Percentiles rank a stretch among this genome's conserved stretches.
Conservation (phyloP, 495 filamentous ascomycete genomes). For the Podospora pseudoanserina region DNA sequence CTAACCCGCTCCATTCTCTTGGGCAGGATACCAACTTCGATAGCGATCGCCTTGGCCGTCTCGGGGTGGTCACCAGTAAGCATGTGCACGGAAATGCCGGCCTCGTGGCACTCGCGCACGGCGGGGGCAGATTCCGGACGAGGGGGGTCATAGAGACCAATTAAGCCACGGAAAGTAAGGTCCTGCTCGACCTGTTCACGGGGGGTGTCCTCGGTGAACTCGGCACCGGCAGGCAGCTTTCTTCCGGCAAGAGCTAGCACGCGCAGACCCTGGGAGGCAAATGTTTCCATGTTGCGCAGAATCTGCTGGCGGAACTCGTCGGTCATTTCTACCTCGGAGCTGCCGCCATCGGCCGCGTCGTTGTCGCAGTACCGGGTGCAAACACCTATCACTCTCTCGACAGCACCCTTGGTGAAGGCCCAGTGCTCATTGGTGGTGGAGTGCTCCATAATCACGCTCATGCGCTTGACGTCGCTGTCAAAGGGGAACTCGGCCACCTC, state of each 20-base stretch:
- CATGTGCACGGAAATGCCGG: constrained; percentile 77
- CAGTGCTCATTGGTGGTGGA: constrained; percentile 33
- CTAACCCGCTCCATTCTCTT: constrained; percentile 53
- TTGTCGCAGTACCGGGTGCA: constrained; percentile 24
- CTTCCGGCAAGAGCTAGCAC: constrained; percentile 69
- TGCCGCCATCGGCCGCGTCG: constrained; percentile 10
- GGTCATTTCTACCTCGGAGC: constrained; percentile 53
- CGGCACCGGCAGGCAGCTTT: constrained; percentile 10
- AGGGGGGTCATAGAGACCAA: constrained; percentile 71
- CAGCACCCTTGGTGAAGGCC: constrained; percentile 76
- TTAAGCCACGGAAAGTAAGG: constrained; percentile 60
- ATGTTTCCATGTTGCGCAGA: constrained; percentile 56
- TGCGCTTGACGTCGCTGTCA: constrained; percentile 75
- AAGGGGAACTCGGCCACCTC: constrained; percentile 75
- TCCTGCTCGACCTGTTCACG: constrained; percentile 51
- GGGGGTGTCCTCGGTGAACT: constrained; percentile 33
- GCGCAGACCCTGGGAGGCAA: constrained; percentile 69
- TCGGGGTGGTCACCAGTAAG: constrained; percentile 75
- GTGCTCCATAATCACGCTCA: constrained; percentile 68
- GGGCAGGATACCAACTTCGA: constrained; percentile 68
- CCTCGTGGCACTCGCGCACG: constrained; percentile 62
- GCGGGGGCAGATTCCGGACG: constrained; percentile 63
- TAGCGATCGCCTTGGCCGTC: constrained; percentile 72
- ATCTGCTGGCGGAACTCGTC: constrained; percentile 57
- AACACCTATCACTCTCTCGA: constrained; percentile 63